Evolutionary conservation across 805 yeast species (phyloP), one percentile per base, ranked within the genome.

Genomic region (Saccharomycopsis amapae): DNA sequence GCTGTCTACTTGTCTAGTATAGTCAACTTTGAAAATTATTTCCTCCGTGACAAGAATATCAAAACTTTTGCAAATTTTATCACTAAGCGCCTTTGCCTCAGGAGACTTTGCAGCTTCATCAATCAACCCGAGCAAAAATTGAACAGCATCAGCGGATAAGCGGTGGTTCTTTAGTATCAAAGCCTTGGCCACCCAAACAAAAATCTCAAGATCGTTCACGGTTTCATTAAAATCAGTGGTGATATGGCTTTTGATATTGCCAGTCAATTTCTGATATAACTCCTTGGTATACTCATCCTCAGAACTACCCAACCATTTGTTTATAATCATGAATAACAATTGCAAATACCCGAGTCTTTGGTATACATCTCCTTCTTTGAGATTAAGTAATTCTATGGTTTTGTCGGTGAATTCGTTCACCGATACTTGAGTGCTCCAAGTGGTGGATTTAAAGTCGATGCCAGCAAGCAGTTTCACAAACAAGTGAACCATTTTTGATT

Each of bases 111-210:
- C 46, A 23, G 61, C 54, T 13, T 61, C 60, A 2, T 62, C 49
- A 5, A 79, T 61, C 12, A 70, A 51, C 4, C 56, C 47, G 15
- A 75, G 41, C 37, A 72, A 54, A 54, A 46, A 55, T 34, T 55
- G 61, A 55, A 70, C 66, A 40, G 55, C 63, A 28, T 53, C 55
- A 19, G 53, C 59, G 3, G 72, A 68, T 0, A 51, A 23, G 6
- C 62, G 52, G 48, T 81, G 81, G 51, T 73, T 73, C 54, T 73
- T 77, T 59, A 85, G 58, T 0, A 85, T 57, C 41, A 85, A 66
- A 0, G 85, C 89, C 60, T 86, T 88, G 18, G 79, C 64, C 5
- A 80, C 61, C 96, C 96, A 88, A 2, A 81, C 65, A 9, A 70
- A 60, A 0, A 72, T 58, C 58, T 86, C 95, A 34, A 84, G 40